These are phyloP conservation scores for Microdochium nivale DNA, from an alignment of 2,329 filamentous ascomycete species.

Conservation along the genomic window DNA sequence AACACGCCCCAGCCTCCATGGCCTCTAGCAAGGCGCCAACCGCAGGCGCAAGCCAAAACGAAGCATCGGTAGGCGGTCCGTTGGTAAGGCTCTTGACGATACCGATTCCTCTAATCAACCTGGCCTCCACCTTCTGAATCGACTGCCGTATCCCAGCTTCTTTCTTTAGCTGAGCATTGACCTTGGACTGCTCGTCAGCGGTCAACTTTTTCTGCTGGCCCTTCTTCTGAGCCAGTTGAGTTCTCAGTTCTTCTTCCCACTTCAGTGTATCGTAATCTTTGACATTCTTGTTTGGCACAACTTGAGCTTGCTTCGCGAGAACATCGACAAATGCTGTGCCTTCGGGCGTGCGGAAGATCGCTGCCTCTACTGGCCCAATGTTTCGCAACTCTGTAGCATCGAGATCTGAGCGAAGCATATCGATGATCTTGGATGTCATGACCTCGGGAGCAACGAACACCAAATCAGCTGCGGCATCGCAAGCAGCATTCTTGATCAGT, in stretches of 20 bases:
- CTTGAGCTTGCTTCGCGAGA: conserved; percentile 69
- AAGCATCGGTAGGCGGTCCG: conserved; percentile 82
- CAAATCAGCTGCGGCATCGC: conserved; percentile 78
- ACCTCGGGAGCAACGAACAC: conserved; percentile 85
- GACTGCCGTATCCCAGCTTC: conserved; percentile 69
- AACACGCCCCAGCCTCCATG: conserved; percentile 71
- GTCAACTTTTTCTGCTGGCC: conserved; percentile 86
- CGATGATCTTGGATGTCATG: conserved; percentile 68
- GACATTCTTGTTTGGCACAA: conserved; percentile 73
- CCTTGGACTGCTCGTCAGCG: conserved; percentile 78
- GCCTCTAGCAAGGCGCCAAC: conserved; percentile 64
- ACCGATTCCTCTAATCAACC: conserved; percentile 73
- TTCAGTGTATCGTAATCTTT: conserved; percentile 95
- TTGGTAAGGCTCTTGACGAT: conserved; percentile 75
- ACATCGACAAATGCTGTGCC: conserved; percentile 87
- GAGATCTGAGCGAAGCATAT: conserved; percentile 67
- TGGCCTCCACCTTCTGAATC: conserved; percentile 61
- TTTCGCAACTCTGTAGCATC: conserved; percentile 58
- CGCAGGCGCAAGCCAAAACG: conserved; percentile 79
- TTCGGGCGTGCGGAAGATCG: conserved; percentile 85
- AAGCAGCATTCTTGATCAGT: conserved; percentile 60
- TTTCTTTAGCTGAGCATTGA: conserved; percentile 84
- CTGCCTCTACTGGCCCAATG: conserved; percentile 80
- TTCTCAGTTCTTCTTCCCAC: conserved; percentile 89
- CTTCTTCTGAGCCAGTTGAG: conserved; percentile 87